Evolutionary conservation across 352 stramenopile species (phyloP).

Genomic region (Pythium dissotocum): DNA sequence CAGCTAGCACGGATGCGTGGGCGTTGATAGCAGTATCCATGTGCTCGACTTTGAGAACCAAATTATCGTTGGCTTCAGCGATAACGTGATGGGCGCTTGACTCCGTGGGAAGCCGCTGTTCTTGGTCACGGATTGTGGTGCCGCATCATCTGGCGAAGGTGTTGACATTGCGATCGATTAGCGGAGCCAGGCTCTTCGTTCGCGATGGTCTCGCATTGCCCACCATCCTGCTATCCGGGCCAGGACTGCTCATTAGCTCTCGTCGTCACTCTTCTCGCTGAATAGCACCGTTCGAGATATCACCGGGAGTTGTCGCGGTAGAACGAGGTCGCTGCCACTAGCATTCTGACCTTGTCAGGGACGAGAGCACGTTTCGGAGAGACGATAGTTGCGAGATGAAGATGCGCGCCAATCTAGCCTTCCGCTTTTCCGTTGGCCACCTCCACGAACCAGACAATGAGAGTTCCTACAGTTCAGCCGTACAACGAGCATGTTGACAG

Average conservation of each 20-base stretch:
- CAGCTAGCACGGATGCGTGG: constrained; percentile 26
- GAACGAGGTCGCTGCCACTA: neutral
- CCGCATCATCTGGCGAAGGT: neutral
- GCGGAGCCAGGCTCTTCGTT: neutral
- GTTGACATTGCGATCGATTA: neutral
- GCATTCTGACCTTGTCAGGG: neutral
- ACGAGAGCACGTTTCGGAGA: neutral
- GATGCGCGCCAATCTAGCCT: too few relatives aligned
- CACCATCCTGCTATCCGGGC: neutral
- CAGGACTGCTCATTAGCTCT: neutral
- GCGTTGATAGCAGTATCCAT: constrained; percentile 48
- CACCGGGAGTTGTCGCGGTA: neutral
- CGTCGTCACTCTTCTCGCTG: neutral
- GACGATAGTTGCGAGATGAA: too few relatives aligned
- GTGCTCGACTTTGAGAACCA: constrained; percentile 43
- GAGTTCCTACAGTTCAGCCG: neutral
- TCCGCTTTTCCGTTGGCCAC: neutral
- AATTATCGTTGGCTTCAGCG: constrained; percentile 22
- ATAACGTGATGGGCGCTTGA: neutral
- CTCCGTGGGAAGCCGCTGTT: neutral
- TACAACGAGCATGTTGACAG: neutral
- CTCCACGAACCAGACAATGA: neutral
- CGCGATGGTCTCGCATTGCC: neutral
- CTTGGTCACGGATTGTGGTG: neutral
- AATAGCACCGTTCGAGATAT: neutral